Conservation (phyloP, 441 rosid genomes). For the Jatropha podagrica region DNA sequence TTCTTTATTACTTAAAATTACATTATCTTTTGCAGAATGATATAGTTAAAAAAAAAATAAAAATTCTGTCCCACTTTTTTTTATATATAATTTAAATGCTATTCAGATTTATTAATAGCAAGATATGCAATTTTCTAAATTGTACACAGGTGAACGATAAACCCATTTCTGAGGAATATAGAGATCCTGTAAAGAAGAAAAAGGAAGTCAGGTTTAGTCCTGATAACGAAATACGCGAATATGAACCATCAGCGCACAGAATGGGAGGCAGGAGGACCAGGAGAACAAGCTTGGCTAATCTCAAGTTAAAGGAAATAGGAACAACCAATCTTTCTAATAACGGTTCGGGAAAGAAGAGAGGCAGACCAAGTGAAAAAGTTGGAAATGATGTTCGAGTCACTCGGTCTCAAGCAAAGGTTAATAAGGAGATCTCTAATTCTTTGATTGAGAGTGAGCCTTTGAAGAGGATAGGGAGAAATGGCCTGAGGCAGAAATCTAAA, state of each 20-base stretch:
- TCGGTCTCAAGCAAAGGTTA: slow-evolving; percentile 23
- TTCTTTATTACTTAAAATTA: no score
- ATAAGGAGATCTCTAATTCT: slow-evolving; percentile 6
- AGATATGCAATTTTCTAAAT: background rate
- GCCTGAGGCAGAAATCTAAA: slow-evolving; percentile 7
- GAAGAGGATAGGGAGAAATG: background rate
- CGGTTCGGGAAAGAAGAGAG: slow-evolving; percentile 33
- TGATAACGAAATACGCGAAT: slow-evolving; percentile 43
- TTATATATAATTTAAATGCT: no score
- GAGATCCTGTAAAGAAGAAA: slow-evolving; percentile 13
- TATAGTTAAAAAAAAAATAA: no score
- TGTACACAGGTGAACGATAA: slow-evolving; percentile 24
- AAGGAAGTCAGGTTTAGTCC: slow-evolving; percentile 70
- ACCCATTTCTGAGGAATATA: slow-evolving; percentile 5
- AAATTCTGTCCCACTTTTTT: no score
- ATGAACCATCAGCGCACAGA: slow-evolving; percentile 26
- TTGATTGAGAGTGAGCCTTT: background rate
- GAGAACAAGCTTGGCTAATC: slow-evolving; percentile 7
- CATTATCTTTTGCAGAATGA: no score
- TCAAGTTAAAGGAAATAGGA: background rate
- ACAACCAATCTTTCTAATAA: background rate
- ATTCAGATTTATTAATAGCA: background rate
- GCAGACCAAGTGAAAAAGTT: slow-evolving; percentile 19
- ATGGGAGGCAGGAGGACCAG: slow-evolving; percentile 9
- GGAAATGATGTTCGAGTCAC: slow-evolving; percentile 16